phyloP scores from a whole-genome alignment of 768 basidiomycete genomes.

The Trametes meyenii region DNA sequence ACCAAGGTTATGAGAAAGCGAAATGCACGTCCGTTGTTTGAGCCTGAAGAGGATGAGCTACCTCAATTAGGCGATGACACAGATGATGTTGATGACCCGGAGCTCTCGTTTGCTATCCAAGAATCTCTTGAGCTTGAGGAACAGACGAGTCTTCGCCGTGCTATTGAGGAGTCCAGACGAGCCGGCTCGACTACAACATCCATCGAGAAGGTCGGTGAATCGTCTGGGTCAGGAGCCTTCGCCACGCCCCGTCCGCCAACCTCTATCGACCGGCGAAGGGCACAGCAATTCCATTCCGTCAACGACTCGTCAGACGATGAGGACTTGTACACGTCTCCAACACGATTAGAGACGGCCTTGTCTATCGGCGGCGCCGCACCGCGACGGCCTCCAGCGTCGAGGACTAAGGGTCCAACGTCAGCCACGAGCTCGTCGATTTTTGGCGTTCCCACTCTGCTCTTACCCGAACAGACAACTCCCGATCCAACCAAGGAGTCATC shows the following conservation, averaged over 20 bases:
- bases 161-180: constrained; percentile 35
- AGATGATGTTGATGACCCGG: constrained; percentile 56
- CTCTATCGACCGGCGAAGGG: constrained; percentile 7
- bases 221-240: not conserved
- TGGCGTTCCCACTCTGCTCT: constrained; percentile 41
- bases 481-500: not conserved
- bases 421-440: constrained; percentile 36
- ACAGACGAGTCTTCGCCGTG: constrained; percentile 30
- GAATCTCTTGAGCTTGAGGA: constrained; percentile 55
- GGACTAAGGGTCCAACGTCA: not conserved
- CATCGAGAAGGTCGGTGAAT: constrained; percentile 14
- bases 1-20: constrained; percentile 41
- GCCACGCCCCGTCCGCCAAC: constrained; percentile 1
- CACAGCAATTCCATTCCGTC: constrained; percentile 9
- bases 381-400: constrained; percentile 27
- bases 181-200: not conserved
- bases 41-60: constrained; percentile 50
- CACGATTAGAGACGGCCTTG: constrained; percentile 65
- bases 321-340: constrained; percentile 53
- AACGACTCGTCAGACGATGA: constrained; percentile 38
- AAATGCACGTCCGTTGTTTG: constrained; percentile 53
- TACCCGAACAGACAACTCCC: constrained; percentile 1
- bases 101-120: constrained; percentile 62
- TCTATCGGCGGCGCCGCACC: constrained; percentile 65
- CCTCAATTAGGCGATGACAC: constrained; percentile 24